Base-by-base conservation (phyloP, 2,329 filamentous ascomycete species). In the Aspergillaceae sp. region DNA sequence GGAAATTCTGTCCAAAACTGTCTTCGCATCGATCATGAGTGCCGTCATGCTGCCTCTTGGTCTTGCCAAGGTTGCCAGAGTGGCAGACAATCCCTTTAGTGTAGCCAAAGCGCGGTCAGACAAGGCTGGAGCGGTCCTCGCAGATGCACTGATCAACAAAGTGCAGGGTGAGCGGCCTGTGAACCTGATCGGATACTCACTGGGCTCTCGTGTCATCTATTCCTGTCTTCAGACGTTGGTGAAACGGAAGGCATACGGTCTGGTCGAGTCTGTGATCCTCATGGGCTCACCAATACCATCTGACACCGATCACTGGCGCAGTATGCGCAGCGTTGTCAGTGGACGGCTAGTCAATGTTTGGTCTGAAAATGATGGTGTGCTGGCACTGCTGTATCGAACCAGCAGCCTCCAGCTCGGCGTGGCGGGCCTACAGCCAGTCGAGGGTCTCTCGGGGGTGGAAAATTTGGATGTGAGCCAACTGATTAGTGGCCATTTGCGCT, bases 271-370 rank as follows among this genome's bases (percentile, higher is more conserved):
- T 10, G 88, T 86, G 2, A 83, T 95, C 3, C 68, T 96, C 4
- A 85, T 96, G 47, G 90, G 90, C 2, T 77, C 87, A 0, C 87
- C 90, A 0, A 80, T 84, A 0, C 87, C 90, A 0, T 86, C 84
- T 0, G 78, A 84, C 40, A 67, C 78, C 0, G 74, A 75, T 1
- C 80, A 88, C 54, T 96, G 90, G 90, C 77, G 83, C 40, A 74
- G 79, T 34, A 80, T 94, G 54, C 80, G 87, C 29, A 80, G 79
- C 40, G 87, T 91, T 0, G 88, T 94, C 0, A 80, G 83, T 1
- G 89, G 90, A 2, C 79, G 85, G 47, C 75, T 95, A 5, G 84
- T 94, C 56, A 96, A 96, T 56, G 87, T 91, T 6, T 95, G 84
- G 67, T 91, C 87, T 1, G 81, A 84, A 44, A 90, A 92, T 49